Evolutionary conservation across 352 stramenopile species (phyloP).

Genomic region (Pythium biforme): DNA sequence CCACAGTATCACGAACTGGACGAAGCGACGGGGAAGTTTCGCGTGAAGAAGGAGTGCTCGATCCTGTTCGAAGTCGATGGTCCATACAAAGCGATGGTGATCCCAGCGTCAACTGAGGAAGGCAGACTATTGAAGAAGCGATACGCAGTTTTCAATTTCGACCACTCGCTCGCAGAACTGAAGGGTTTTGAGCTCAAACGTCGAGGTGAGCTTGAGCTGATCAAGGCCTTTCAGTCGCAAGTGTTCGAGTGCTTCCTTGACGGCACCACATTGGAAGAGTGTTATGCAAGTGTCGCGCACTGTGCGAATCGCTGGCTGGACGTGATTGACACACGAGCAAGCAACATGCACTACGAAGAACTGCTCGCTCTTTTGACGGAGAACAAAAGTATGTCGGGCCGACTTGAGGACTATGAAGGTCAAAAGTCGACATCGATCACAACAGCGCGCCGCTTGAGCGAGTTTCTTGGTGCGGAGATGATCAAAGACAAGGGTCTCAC

Average conservation of each 20-base stretch:
- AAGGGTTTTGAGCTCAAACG: constrained; percentile 99
- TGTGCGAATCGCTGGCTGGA: constrained; percentile 99
- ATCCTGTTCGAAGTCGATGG: constrained; percentile 99
- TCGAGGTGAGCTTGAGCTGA: constrained; percentile 97
- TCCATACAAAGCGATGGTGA: constrained; percentile 98
- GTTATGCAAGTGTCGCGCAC: constrained; percentile 95
- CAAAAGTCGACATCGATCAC: constrained; percentile 98
- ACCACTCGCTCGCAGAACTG: constrained; percentile 72
- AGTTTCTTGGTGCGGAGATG: constrained; percentile 98
- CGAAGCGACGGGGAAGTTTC: constrained; percentile 78
- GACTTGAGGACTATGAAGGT: constrained; percentile 96
- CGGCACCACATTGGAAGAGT: constrained; percentile 91
- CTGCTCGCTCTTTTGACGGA: constrained; percentile 98
- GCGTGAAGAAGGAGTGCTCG: constrained; percentile 94
- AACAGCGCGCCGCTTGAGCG: constrained; percentile 94
- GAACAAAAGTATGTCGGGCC: constrained; percentile 98
- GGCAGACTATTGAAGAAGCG: constrained; percentile 98
- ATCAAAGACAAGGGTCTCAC: constrained; percentile 98
- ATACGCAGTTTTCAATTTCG: constrained; percentile 89
- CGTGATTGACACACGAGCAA: constrained; percentile 95
- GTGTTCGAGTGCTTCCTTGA: constrained; percentile 98
- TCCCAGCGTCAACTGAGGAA: constrained; percentile 98
- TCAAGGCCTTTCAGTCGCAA: constrained; percentile 99
- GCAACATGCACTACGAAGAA: constrained; percentile 95
- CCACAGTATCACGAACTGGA: constrained; percentile 91